These are phyloP conservation scores for Coniochaeta sp. DNA, from an alignment of 2,329 filamentous ascomycete species.

Conservation along the genomic window DNA sequence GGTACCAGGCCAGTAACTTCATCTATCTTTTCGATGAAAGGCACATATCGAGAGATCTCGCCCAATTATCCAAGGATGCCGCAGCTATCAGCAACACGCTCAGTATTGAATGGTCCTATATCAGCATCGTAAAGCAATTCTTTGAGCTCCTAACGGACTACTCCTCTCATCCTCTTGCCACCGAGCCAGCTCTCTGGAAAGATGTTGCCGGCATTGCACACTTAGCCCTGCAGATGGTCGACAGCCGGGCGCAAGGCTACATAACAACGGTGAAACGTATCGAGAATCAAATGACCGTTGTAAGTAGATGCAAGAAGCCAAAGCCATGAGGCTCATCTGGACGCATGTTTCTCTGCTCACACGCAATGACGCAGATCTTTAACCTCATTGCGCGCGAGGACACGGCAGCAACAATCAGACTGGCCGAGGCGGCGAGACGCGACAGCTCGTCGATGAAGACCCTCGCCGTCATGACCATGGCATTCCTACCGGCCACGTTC, in stretches of 20 bases:
- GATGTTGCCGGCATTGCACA: neutral
- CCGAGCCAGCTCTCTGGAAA: neutral
- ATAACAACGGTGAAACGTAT: neutral
- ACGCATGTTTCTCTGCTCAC: neutral
- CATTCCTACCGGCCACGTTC: slow-evolving; percentile 29
- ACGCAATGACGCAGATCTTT: neutral
- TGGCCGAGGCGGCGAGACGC: slow-evolving; percentile 23
- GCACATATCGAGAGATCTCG: neutral
- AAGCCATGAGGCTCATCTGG: neutral
- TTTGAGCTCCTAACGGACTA: neutral
- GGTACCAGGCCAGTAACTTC: no score
- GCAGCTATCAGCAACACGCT: neutral
- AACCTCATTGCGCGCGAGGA: neutral
- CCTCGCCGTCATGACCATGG: slow-evolving; percentile 27
- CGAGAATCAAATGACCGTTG: neutral
- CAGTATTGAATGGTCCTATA: neutral
- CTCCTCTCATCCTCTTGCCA: neutral
- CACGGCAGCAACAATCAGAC: neutral
- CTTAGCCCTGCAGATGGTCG: neutral
- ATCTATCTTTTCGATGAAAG: no score
- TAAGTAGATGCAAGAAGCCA: neutral
- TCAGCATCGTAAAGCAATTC: neutral
- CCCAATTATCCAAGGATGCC: neutral
- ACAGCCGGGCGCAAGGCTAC: neutral
- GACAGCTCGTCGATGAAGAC: slow-evolving; percentile 24